Percentiles rank a stretch among this genome's conserved stretches.
Conservation (phyloP, 352 stramenopile genomes). For the Globisporangium perplexum region DNA sequence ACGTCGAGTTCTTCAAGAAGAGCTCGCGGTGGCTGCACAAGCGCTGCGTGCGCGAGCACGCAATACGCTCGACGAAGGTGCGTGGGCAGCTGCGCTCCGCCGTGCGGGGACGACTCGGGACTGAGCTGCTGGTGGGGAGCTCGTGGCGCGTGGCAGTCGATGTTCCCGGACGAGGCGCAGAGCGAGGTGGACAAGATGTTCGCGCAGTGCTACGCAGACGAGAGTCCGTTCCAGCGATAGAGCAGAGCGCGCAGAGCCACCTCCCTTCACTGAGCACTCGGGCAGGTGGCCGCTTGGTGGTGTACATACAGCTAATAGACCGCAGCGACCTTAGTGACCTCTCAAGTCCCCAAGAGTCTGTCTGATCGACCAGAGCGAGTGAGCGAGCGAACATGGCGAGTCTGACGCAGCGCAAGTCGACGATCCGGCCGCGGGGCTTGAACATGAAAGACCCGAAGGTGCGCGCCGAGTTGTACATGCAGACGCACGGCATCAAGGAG, state of each 20-base stretch:
- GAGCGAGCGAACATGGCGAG: neutral
- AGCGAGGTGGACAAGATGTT: constrained; percentile 79
- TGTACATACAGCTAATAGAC: too few species aligned
- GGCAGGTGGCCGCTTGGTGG: too few species aligned
- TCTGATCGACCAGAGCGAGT: too few species aligned
- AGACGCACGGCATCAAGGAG: constrained; percentile 60
- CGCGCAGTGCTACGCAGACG: constrained; percentile 62
- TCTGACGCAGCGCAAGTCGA: constrained; percentile 8
- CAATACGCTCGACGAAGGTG: constrained; percentile 67
- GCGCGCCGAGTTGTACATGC: constrained; percentile 54
- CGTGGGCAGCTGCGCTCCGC: neutral
- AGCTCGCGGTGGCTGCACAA: constrained; percentile 53
- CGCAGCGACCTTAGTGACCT: too few species aligned
- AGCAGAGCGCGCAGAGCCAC: neutral
- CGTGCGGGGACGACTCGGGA: too few species aligned
- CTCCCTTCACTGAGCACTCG: too few species aligned
- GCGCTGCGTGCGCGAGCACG: constrained; percentile 70
- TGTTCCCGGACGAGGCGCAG: constrained; percentile 64
- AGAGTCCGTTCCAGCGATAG: constrained; percentile 46
- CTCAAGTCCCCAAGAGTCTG: neutral
- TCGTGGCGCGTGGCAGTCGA: constrained; percentile 43
- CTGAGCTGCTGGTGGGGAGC: too few species aligned
- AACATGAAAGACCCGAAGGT: constrained; percentile 67
- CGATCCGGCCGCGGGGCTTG: constrained; percentile 12
- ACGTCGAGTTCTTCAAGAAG: constrained; percentile 60